A percentile compares a stretch with the other conserved stretches of the same genome.
Evolutionary conservation across 176 grass and related monocot genomes (phyloP).

Genomic region (Avena sativa): DNA sequence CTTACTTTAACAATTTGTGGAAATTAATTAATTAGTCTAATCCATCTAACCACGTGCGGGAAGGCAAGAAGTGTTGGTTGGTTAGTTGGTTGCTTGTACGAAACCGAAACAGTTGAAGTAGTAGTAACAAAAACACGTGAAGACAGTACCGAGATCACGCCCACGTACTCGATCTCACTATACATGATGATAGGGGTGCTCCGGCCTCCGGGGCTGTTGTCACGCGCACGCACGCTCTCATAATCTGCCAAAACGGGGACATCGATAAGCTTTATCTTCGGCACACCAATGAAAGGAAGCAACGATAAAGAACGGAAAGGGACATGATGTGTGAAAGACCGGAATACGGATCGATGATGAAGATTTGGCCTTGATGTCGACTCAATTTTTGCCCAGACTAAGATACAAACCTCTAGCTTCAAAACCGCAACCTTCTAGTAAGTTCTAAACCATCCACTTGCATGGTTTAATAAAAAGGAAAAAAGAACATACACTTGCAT

Average conservation of each 20-base stretch:
- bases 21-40: constrained; percentile 3
- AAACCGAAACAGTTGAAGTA: too few relatives aligned
- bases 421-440: too few relatives aligned
- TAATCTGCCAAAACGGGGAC: background rate
- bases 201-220: too few relatives aligned
- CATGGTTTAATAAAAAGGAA: too few relatives aligned
- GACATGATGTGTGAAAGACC: background rate
- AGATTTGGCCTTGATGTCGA: too few relatives aligned
- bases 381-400: too few relatives aligned
- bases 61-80: constrained; percentile 11
- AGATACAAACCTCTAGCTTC: too few relatives aligned
- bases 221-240: background rate
- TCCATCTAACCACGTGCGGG: too few relatives aligned
- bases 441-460: too few relatives aligned
- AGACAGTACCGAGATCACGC: background rate
- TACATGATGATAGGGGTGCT: background rate
- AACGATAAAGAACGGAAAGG: background rate
- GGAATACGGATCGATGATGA: background rate
- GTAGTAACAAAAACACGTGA: constrained; percentile 18
- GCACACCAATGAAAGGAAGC: background rate
- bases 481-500: too few relatives aligned
- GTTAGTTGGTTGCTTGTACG: constrained; percentile 8
- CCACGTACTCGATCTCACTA: background rate
- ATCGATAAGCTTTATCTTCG: constrained; percentile 7
- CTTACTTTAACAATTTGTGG: background rate